These are phyloP conservation scores for Purpureocillium lavendulum DNA, from an alignment of 2,329 filamentous ascomycete species.

Conservation along the genomic window DNA sequence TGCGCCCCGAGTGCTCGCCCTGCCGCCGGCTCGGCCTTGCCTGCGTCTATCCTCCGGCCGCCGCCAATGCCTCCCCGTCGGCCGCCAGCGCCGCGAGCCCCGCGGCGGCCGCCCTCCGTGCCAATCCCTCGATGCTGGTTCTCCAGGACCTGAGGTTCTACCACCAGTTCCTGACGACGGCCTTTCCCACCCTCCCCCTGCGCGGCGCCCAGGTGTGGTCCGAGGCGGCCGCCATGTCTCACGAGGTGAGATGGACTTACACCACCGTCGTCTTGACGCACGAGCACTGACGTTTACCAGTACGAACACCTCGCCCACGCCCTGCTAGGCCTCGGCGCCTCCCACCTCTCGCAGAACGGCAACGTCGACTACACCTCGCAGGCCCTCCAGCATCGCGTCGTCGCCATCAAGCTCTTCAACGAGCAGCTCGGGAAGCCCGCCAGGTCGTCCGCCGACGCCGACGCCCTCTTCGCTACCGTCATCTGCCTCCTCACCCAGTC, in stretches of 20 bases:
- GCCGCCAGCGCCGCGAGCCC: background rate
- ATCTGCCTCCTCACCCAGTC: slow-evolving; percentile 26
- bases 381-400: slow-evolving; percentile 25
- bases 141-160: slow-evolving; percentile 40
- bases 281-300: slow-evolving; percentile 8
- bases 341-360: slow-evolving; percentile 22
- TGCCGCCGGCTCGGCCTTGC: slow-evolving; percentile 23
- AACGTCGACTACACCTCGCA: slow-evolving; percentile 16
- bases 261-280: background rate
- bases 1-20: slow-evolving; percentile 17
- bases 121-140: slow-evolving; percentile 18
- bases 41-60: slow-evolving; percentile 21
- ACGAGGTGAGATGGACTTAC: slow-evolving; percentile 16
- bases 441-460: slow-evolving; percentile 19
- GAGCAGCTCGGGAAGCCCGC: slow-evolving; percentile 16
- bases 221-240: slow-evolving; percentile 23
- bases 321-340: slow-evolving; percentile 27
- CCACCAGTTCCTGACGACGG: slow-evolving; percentile 38
- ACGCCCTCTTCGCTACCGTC: slow-evolving; percentile 25
- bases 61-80: background rate
- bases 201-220: slow-evolving; percentile 22
- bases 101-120: slow-evolving; percentile 2
- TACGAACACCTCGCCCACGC: slow-evolving; percentile 28
- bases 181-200: slow-evolving; percentile 27
- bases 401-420: slow-evolving; percentile 26